A percentile compares a stretch with the other conserved stretches of the same genome.
These are phyloP conservation scores for Talaromyces rugulosus DNA, from an alignment of 2,329 filamentous ascomycete species.

Conservation along the genomic window DNA sequence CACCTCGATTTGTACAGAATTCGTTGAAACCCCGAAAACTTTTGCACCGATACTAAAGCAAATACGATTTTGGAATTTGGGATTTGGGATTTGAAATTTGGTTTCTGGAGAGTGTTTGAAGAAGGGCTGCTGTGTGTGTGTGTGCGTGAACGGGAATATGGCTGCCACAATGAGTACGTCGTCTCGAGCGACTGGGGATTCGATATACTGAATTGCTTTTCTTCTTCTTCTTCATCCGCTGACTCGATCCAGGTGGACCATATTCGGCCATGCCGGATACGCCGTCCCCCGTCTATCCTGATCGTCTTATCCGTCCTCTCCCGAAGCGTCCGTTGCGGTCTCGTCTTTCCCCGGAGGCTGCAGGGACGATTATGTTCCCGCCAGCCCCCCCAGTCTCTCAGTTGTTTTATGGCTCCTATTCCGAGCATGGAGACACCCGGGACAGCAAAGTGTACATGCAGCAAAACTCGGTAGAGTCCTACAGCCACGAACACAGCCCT, in stretches of 20 bases:
- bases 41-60: not conserved
- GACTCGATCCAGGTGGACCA: slow-evolving; percentile 41
- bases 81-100: not conserved
- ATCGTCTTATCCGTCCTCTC: slow-evolving; percentile 87
- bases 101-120: not conserved
- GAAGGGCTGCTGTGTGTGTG: not conserved
- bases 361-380: slow-evolving; percentile 77
- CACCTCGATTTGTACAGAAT: not conserved
- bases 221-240: slow-evolving; percentile 34
- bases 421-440: slow-evolving; percentile 52
- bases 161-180: slow-evolving; percentile 42
- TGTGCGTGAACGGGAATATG: slow-evolving; percentile 28
- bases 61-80: not conserved
- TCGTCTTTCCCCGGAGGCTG: slow-evolving; percentile 78
- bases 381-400: slow-evolving; percentile 66
- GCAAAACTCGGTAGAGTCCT: slow-evolving; percentile 31
- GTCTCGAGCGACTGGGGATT: slow-evolving; percentile 9
- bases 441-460: slow-evolving; percentile 45
- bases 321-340: slow-evolving; percentile 86
- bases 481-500: slow-evolving; percentile 33
- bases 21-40: not conserved
- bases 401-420: slow-evolving; percentile 68
- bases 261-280: slow-evolving; percentile 61
- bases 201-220: not conserved
- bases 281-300: slow-evolving; percentile 74